Base-by-base conservation (phyloP, 192 early-diverging fungal genomes). In the Gaertneriomyces semiglobifer region DNA sequence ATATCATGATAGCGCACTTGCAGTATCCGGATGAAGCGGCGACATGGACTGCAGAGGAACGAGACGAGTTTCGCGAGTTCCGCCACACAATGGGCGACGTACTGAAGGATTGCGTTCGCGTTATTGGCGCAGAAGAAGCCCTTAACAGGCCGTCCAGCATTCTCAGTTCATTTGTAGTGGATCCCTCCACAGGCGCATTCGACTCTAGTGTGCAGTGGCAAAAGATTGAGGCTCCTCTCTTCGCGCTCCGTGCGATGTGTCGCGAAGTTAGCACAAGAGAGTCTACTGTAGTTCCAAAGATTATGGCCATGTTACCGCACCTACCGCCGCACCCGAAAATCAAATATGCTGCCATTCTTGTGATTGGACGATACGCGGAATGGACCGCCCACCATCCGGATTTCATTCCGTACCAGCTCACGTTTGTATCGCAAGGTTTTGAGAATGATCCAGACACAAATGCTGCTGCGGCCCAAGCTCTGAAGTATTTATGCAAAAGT, bases 31-130 rank as follows among this genome's bases (percentile, higher is more conserved):
- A 79, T 20, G 86, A 90, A 48, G 58, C 81, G 16, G 72, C 66
- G 9, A 43, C 20, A 19, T 74, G 70, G 5, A 88, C 89, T 1
- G 90, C 92, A 8, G 81, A 91, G 70, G 90, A 95, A 66, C 85
- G 92, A n/a, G 98, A 99, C 64, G 92, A 96, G 38, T 99, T 99
- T 70, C 80, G 95, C 44, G 93, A 96, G 38, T 96, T 98, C 74
- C 85, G 98, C 20, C 96, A 99, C 77, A 81, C 86, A 38, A 93
- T 98, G 80, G 98, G 96, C 50, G 95, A 98, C 65, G 92, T 95
- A 48, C 81, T 99, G 44, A 99, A 99, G 78, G 90, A 92, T 68
- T 95, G 95, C 64, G 93, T 93, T 48, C 71, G 81, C 10, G 88
- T 98, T 11, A 70, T 95, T 1, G 94, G 95, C 5, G 82, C 83